phyloP scores from a whole-genome alignment of 2,329 filamentous ascomycete species.

The Talaromyces sp. region DNA sequence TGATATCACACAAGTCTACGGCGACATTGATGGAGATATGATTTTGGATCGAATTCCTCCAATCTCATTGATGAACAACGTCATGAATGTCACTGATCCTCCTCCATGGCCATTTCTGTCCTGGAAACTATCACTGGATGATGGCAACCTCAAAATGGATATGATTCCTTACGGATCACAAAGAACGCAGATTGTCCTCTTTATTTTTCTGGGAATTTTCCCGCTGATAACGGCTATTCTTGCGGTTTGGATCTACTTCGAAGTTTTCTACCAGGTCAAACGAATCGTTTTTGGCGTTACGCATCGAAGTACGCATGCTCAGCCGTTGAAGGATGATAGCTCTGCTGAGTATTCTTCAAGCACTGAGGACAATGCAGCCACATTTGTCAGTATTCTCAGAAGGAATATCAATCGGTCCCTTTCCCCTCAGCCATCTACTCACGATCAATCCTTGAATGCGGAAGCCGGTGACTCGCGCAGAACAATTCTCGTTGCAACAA shows the following conservation, averaged over 20 bases:
- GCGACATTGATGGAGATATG: slow-evolving; percentile 56
- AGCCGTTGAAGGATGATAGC: not conserved
- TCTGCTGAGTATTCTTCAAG: slow-evolving; percentile 25
- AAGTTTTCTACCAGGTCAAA: slow-evolving; percentile 56
- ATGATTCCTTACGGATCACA: slow-evolving; percentile 49
- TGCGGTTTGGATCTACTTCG: slow-evolving; percentile 52
- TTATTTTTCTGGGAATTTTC: slow-evolving; percentile 48
- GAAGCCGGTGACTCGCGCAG: slow-evolving; percentile 27
- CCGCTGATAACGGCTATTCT: slow-evolving; percentile 47
- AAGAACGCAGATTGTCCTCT: slow-evolving; percentile 49
- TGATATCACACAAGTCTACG: slow-evolving; percentile 53
- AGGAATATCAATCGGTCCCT: slow-evolving; percentile 11
- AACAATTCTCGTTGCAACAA: slow-evolving; percentile 60
- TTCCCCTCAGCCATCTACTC: not conserved
- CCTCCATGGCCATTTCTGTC: slow-evolving; percentile 52
- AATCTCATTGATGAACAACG: slow-evolving; percentile 48
- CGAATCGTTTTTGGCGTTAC: slow-evolving; percentile 53
- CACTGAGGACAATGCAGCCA: slow-evolving; percentile 20
- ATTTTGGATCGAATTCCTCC: slow-evolving; percentile 57
- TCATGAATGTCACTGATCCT: slow-evolving; percentile 54
- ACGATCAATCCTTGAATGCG: slow-evolving; percentile 15
- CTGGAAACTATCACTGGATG: slow-evolving; percentile 51
- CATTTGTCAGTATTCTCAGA: slow-evolving; percentile 4
- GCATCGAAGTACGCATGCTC: slow-evolving; percentile 37
- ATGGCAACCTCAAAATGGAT: slow-evolving; percentile 48